Percentiles rank a stretch among this genome's conserved stretches.
Conservation (phyloP, 768 basidiomycete species). For the Panellus pusillus region DNA sequence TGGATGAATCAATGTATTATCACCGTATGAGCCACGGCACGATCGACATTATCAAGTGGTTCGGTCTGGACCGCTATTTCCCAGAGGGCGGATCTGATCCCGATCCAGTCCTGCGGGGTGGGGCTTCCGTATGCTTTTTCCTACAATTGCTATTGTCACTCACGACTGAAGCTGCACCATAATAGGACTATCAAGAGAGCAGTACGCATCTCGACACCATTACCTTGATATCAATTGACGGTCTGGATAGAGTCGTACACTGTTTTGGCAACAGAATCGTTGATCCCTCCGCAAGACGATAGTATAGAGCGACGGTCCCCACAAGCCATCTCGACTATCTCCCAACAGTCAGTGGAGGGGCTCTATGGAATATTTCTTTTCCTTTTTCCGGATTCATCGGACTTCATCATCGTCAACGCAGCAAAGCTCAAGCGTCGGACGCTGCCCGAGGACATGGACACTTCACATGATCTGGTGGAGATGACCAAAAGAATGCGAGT, state of each 20-base stretch:
- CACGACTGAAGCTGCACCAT: not conserved
- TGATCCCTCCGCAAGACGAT: not conserved
- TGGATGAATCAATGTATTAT: slow-evolving; percentile 18
- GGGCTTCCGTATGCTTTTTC: slow-evolving; percentile 9
- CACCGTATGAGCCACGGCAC: not conserved
- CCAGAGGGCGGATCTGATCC: not conserved
- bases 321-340: slow-evolving; percentile 9
- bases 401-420: not conserved
- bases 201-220: slow-evolving; percentile 40
- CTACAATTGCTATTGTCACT: not conserved
- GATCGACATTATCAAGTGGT: slow-evolving; percentile 11
- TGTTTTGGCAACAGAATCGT: not conserved
- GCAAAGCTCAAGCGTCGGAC: not conserved
- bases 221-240: not conserved
- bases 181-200: slow-evolving; percentile 75
- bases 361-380: not conserved
- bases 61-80: slow-evolving; percentile 14
- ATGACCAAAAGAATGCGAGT: slow-evolving; percentile 14
- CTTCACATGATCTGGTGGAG: not conserved
- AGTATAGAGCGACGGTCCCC: not conserved
- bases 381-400: not conserved
- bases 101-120: slow-evolving; percentile 3
- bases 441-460: not conserved
- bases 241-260: slow-evolving; percentile 2
- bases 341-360: not conserved